These are phyloP conservation scores for Funneliformis geosporum DNA, from an alignment of 192 early-diverging fungal genomes.

Conservation along the genomic window DNA sequence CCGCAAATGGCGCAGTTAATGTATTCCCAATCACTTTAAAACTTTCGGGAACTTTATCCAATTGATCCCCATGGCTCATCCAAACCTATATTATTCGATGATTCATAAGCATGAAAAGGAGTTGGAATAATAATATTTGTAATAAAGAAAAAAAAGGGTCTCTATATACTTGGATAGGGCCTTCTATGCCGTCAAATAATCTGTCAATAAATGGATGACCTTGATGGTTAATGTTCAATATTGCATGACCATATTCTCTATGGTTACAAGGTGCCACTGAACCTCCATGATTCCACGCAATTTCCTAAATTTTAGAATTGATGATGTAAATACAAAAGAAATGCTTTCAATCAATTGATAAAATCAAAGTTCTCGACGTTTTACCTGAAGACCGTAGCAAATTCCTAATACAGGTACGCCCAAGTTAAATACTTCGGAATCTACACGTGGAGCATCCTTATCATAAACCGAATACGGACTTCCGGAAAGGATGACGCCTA, in stretches of 20 bases:
- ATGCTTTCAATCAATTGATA: not conserved
- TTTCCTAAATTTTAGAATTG: slow-evolving; percentile 60
- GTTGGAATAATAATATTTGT: not conserved
- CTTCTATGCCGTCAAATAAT: slow-evolving; percentile 73
- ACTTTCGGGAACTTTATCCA: slow-evolving; percentile 73
- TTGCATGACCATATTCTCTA: slow-evolving; percentile 94
- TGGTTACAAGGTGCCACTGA: slow-evolving; percentile 84
- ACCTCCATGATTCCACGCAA: slow-evolving; percentile 86
- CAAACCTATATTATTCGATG: slow-evolving; percentile 65
- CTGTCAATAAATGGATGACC: slow-evolving; percentile 60
- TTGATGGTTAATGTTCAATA: slow-evolving; percentile 67
- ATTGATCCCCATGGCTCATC: slow-evolving; percentile 99
- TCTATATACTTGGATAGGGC: slow-evolving; percentile 52
- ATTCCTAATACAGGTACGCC: slow-evolving; percentile 95
- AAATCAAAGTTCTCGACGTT: not conserved
- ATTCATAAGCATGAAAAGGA: slow-evolving; percentile 30
- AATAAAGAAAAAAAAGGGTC: not conserved
- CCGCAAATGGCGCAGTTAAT: slow-evolving; percentile 85
- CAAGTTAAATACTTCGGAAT: slow-evolving; percentile 84
- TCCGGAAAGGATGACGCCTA: slow-evolving; percentile 93
- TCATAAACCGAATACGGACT: slow-evolving; percentile 98
- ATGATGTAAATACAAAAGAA: slow-evolving; percentile 23
- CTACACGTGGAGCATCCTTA: slow-evolving; percentile 90
- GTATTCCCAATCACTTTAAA: slow-evolving; percentile 89
- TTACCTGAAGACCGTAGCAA: slow-evolving; percentile 96